Percentiles rank a stretch among this genome's conserved stretches.
These are phyloP conservation scores for Gymnopilus dilepis DNA, from an alignment of 768 basidiomycete genomes.

Conservation along the genomic window DNA sequence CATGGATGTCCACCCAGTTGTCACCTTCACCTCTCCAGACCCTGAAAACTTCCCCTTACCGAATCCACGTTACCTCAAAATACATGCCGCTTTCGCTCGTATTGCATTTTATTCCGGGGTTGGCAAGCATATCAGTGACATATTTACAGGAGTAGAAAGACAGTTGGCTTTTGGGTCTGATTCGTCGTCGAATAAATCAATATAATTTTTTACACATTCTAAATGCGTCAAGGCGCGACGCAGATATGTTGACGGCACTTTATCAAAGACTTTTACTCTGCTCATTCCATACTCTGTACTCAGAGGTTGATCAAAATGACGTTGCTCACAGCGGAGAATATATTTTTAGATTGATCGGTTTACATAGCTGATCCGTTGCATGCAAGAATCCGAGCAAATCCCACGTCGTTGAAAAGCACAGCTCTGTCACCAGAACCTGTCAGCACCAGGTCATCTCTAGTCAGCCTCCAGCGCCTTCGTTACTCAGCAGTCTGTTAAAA, in stretches of 20 bases:
- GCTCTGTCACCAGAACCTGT: not conserved
- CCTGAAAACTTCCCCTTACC: not conserved
- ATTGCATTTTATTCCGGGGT: not conserved
- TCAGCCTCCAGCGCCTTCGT: not conserved
- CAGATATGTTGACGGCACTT: too few relatives aligned
- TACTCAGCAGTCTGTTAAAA: not conserved
- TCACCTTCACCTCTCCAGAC: not conserved
- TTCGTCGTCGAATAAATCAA: not conserved
- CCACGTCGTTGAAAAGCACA: not conserved
- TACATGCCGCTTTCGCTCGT: constrained; percentile 2
- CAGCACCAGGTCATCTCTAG: constrained; percentile 7
- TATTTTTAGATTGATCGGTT: not conserved
- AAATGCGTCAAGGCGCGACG: too few relatives aligned
- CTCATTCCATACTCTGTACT: too few relatives aligned
- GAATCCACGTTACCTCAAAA: constrained; percentile 2
- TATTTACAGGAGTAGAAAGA: not conserved
- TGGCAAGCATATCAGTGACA: not conserved
- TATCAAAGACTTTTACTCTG: too few relatives aligned
- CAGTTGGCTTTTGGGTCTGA: not conserved
- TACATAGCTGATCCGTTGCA: not conserved
- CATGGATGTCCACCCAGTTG: not conserved
- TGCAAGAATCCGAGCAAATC: not conserved
- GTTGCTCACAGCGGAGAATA: not conserved
- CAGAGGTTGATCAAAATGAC: too few relatives aligned
- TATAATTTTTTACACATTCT: too few relatives aligned